phyloP scores from a whole-genome alignment of 768 basidiomycete species.

The Symmetrospora coprosmae region DNA sequence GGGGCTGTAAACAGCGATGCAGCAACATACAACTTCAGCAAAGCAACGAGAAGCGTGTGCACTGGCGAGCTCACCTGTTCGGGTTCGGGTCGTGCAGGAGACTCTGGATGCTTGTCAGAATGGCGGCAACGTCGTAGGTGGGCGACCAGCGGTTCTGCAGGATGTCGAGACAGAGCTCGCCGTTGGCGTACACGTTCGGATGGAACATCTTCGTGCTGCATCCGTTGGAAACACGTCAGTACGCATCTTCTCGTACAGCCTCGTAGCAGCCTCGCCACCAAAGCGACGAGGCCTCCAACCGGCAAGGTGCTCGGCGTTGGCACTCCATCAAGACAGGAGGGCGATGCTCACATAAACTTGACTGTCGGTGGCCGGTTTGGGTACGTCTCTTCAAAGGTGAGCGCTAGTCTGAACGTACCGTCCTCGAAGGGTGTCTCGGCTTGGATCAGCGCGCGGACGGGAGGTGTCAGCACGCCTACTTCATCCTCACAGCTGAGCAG shows the following conservation, averaged over 20 bases:
- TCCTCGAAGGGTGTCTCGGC: constrained; percentile 99
- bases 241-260: not conserved
- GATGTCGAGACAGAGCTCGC: constrained; percentile 95
- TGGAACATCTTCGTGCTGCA: constrained; percentile 63
- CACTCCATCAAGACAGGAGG: constrained; percentile 43
- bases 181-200: constrained; percentile 96
- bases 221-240: not conserved
- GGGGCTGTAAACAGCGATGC: constrained; percentile 46
- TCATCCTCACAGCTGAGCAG: not conserved
- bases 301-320: not conserved
- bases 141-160: constrained; percentile 98
- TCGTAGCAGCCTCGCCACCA: not conserved
- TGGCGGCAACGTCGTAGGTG: constrained; percentile 96
- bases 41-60: not conserved
- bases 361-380: constrained; percentile 97
- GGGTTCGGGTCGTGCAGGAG: constrained; percentile 95
- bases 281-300: not conserved
- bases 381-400: constrained; percentile 94
- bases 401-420: constrained; percentile 89
- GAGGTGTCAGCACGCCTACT: too few relatives aligned
- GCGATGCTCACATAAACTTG: constrained; percentile 75
- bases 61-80: constrained; percentile 44
- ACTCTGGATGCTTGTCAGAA: constrained; percentile 90
- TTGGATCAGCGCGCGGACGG: constrained; percentile 36
- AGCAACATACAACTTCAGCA: not conserved